Base-by-base conservation (phyloP, 2,329 filamentous ascomycete species). In the Lachnellula subtilissima region DNA sequence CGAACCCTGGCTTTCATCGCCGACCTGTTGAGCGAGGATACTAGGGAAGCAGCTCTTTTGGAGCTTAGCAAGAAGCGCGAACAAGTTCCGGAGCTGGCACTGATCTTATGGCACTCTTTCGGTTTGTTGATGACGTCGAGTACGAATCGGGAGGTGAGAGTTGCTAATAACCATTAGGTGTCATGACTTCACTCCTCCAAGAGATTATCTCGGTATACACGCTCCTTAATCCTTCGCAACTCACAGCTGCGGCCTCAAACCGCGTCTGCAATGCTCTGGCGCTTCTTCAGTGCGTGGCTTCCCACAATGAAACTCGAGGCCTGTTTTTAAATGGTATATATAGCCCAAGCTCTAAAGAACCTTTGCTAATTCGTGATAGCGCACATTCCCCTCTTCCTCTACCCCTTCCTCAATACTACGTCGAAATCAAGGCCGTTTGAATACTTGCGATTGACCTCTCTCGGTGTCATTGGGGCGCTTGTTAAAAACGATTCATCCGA, bases 191-290 rank as follows among this genome's bases (percentile, higher is more conserved):
- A 53, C 80, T 99, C 23, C 82, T 97, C 36, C 93, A 97, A 73
- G 94, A 99, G 76, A 99, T 99, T 71, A 99, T 99, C 70, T 97
- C 93, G 11, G 94, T 99, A 54, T 99, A 99, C 71, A 95, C 91
- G 28, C 83, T 99, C 4, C 83, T 99, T 66, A 99, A 96, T 72
- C 94, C 94, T 5, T 97, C 91, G 50, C 93, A 97, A 75, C 83
- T 99, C 67, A 99, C 94, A 7, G 94, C 94, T 2, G 92, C 94
- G n/a, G 93, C 94, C 15, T 96, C 90, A 3, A 99, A 99, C 76
- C 82, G 94, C 63, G 94, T 99, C 56, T 99, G 94, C 77, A 99
- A 99, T 73, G 94, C 94, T 39, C 82, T 99, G 60, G 94, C 94
- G 28, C 82, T 99, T 59, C 81, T 99, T 48, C 94, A 99, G 74